Conservation (phyloP, 164 flowering plant species). For the Annona squamosa region DNA sequence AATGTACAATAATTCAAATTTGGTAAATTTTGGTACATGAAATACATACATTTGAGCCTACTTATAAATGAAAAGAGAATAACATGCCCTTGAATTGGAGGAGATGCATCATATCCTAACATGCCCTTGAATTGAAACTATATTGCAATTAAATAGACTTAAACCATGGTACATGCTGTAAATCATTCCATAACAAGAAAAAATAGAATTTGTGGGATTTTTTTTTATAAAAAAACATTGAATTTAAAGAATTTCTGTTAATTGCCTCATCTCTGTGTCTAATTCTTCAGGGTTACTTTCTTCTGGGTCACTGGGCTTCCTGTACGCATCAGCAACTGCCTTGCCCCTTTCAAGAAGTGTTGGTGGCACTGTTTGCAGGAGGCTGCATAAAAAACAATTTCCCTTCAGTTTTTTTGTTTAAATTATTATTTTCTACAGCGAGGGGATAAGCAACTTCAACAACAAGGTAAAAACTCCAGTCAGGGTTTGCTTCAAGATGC, state of each 20-base stretch:
- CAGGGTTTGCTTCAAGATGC: too few species aligned
- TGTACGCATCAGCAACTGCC: conserved; percentile 72
- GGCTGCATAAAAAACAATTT: conserved; percentile 31
- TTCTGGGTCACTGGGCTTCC: conserved; percentile 13
- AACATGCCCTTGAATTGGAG: too few species aligned
- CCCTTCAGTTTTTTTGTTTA: too few species aligned
- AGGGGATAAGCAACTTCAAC: not conserved
- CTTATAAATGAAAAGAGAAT: too few species aligned
- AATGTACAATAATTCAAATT: too few species aligned
- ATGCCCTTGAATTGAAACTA: too few species aligned
- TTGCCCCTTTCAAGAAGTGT: conserved; percentile 60
- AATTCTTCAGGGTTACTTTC: conserved; percentile 27
- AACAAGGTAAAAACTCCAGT: too few species aligned
- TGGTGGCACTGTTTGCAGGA: conserved; percentile 75
- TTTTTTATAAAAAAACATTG: not conserved
- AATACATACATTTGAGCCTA: too few species aligned
- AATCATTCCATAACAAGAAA: not conserved
- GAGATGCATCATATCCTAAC: too few species aligned
- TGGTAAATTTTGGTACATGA: too few species aligned
- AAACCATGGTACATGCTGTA: not conserved
- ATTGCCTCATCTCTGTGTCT: conserved; percentile 62
- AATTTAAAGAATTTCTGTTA: conserved; percentile 49
- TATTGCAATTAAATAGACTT: too few species aligned
- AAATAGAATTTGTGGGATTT: not conserved
- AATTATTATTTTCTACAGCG: not conserved